phyloP scores from a whole-genome alignment of 1,139 yeast species.

The Candida smagusa region DNA sequence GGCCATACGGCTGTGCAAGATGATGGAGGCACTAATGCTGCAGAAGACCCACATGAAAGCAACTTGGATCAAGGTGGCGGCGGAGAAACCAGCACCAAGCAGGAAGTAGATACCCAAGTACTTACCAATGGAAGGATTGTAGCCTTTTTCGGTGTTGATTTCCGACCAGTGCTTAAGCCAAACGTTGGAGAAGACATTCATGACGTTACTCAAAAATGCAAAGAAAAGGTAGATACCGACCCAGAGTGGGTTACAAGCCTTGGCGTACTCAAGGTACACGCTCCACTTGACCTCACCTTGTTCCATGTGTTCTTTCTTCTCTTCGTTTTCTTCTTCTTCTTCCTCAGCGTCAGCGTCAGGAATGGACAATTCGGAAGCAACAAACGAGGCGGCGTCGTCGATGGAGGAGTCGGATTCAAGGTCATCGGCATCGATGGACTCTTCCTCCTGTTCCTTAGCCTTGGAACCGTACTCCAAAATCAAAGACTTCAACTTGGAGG shows the following conservation, averaged over 20 bases:
- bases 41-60: conserved; percentile 79
- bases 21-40: conserved; percentile 77
- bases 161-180: conserved; percentile 99
- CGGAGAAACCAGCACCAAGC: conserved; percentile 63
- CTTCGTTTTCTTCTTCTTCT: conserved; percentile 41
- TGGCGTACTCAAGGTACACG: conserved; percentile 78
- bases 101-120: conserved; percentile 76
- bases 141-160: conserved; percentile 64
- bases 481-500: conserved; percentile 56
- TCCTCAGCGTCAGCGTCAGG: conserved; percentile 6
- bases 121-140: conserved; percentile 64
- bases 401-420: conserved; percentile 10
- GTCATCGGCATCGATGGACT: conserved; percentile 14
- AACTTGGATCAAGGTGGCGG: conserved; percentile 63
- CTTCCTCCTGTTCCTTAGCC: conserved; percentile 17
- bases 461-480: conserved; percentile 74
- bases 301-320: conserved; percentile 74
- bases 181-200: conserved; percentile 57
- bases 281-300: conserved; percentile 94
- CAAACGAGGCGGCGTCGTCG: conserved; percentile 18
- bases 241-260: conserved; percentile 77
- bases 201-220: conserved; percentile 53
- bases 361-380: neutral
- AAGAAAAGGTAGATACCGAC: conserved; percentile 56
- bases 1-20: conserved; percentile 79